Conservation (phyloP, 257 asterid species). For the Solanum appendiculatum region DNA sequence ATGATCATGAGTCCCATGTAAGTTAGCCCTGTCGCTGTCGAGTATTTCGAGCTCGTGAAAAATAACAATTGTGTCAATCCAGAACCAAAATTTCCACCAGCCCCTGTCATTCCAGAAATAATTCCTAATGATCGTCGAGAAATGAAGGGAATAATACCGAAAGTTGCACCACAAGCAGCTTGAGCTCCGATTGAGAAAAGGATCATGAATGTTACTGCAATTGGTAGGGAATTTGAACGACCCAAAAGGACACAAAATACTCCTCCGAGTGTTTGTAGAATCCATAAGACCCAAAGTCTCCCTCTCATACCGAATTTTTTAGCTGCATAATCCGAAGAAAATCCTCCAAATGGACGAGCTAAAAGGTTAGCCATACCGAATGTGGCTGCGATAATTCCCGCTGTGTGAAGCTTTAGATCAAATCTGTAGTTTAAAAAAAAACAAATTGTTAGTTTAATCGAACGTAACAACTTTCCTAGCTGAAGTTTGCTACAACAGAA, state of each 20-base stretch:
- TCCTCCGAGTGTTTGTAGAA: slow-evolving; percentile 48
- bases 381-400: slow-evolving; percentile 49
- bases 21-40: slow-evolving; percentile 25
- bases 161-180: slow-evolving; percentile 44
- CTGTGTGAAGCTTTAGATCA: slow-evolving; percentile 38
- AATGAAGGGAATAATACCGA: slow-evolving; percentile 33
- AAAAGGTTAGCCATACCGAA: slow-evolving; percentile 56
- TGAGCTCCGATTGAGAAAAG: slow-evolving; percentile 49
- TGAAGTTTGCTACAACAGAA: too few relatives aligned
- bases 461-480: too few relatives aligned
- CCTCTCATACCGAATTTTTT: slow-evolving; percentile 57
- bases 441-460: not conserved
- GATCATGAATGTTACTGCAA: slow-evolving; percentile 44
- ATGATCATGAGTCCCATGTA: slow-evolving; percentile 46
- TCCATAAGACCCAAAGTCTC: slow-evolving; percentile 51
- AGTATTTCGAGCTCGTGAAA: slow-evolving; percentile 15
- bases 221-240: slow-evolving; percentile 19
- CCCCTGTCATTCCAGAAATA: slow-evolving; percentile 34
- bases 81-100: slow-evolving; percentile 36
- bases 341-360: slow-evolving; percentile 54
- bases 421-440: slow-evolving; percentile 18
- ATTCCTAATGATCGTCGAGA: slow-evolving; percentile 36
- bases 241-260: slow-evolving; percentile 44
- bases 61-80: slow-evolving; percentile 34
- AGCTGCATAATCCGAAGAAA: slow-evolving; percentile 35